Percentiles rank a stretch among this genome's conserved stretches.
Conservation (phyloP, 345 rosid genomes). For the Boechera divaricarpa region DNA sequence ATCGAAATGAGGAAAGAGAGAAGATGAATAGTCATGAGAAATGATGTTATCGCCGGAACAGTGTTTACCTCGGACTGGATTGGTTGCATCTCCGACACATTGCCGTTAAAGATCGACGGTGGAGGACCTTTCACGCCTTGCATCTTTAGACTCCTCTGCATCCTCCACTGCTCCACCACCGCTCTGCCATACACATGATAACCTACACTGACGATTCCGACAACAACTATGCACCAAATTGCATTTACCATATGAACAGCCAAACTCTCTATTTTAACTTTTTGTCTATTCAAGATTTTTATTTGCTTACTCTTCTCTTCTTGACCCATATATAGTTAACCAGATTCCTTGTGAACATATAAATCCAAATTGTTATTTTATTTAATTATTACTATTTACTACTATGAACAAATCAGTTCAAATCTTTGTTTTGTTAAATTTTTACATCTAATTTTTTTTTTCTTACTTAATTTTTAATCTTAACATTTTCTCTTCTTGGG, state of each 20-base stretch:
- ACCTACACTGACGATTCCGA: constrained; percentile 5
- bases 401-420: not conserved
- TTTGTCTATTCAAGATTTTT: not conserved
- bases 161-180: constrained; percentile 16
- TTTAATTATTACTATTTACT: not conserved
- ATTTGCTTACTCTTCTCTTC: not conserved
- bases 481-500: constrained; percentile 16
- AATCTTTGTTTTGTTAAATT: not conserved
- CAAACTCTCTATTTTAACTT: constrained; percentile 19
- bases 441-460: no score
- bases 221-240: not conserved
- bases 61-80: constrained; percentile 41
- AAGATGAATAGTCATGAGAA: constrained; percentile 48
- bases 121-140: constrained; percentile 75
- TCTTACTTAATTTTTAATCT: not conserved
- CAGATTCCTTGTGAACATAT: not conserved
- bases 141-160: constrained; percentile 47
- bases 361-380: not conserved
- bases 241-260: not conserved
- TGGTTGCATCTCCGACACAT: constrained; percentile 60
- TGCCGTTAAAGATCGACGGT: constrained; percentile 63
- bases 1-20: no score
- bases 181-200: constrained; percentile 7
- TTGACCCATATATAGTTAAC: not conserved
- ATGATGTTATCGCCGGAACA: constrained; percentile 38